These are phyloP conservation scores for Teratosphaeria pseudoeucalypti DNA, from an alignment of 2,329 filamentous ascomycete genomes.

Conservation along the genomic window DNA sequence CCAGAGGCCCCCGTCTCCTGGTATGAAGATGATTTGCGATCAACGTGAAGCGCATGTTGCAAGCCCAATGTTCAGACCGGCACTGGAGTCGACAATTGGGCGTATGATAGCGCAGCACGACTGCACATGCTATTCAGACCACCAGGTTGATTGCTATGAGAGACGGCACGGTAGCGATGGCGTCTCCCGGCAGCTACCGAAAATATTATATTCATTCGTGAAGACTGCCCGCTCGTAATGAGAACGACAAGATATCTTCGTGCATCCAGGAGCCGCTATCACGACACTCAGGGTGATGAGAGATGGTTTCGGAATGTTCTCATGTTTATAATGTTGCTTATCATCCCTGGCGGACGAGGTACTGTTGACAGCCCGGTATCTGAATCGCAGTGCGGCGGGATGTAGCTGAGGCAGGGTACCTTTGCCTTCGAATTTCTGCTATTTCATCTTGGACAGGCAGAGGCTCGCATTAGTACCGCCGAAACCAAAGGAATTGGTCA, in stretches of 20 bases:
- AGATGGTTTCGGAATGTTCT: not conserved
- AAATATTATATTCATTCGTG: constrained; percentile 46
- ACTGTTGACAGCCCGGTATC: not conserved
- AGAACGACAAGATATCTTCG: constrained; percentile 4
- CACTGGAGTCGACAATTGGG: constrained; percentile 68
- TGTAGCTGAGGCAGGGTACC: constrained; percentile 8
- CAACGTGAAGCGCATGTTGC: constrained; percentile 93
- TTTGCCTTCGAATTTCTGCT: not conserved
- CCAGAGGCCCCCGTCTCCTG: constrained; percentile 69
- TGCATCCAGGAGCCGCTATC: not conserved
- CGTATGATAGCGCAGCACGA: constrained; percentile 39
- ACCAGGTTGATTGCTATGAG: constrained; percentile 45
- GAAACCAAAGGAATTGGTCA: constrained; percentile 97
- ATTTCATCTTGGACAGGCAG: constrained; percentile 51
- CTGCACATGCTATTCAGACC: constrained; percentile 48
- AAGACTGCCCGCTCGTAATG: constrained; percentile 23
- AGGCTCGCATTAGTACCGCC: constrained; percentile 90
- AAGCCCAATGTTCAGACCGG: constrained; percentile 82
- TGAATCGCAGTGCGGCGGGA: not conserved
- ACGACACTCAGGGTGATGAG: not conserved
- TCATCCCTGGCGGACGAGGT: not conserved
- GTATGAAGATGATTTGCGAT: constrained; percentile 92
- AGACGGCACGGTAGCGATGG: constrained; percentile 46
- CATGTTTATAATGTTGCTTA: not conserved
- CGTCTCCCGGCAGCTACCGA: constrained; percentile 45